Conservation (phyloP, 192 early-diverging fungal genomes). For the Umbelopsis ramanniana region DNA sequence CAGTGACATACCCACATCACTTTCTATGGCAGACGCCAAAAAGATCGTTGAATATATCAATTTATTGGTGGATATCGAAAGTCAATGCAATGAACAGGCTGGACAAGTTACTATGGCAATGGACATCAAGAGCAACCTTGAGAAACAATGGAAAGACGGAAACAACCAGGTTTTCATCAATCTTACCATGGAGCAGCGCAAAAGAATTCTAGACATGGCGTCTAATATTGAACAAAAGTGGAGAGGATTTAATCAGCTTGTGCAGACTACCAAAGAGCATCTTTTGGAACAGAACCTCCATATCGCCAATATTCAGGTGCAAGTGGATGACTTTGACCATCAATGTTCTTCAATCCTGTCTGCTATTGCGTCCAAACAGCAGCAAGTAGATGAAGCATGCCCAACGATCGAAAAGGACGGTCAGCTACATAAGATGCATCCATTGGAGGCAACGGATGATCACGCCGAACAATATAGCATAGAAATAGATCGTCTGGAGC, state of each 20-base stretch:
- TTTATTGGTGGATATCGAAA: slow-evolving; percentile 33
- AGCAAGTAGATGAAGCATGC: background rate
- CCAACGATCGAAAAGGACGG: background rate
- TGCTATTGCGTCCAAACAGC: background rate
- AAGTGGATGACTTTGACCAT: slow-evolving; percentile 17
- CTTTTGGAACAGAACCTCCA: slow-evolving; percentile 21
- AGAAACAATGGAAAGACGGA: slow-evolving; percentile 33
- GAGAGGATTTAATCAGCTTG: slow-evolving; percentile 25
- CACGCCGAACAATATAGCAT: slow-evolving; percentile 4
- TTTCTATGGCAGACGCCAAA: slow-evolving; percentile 23
- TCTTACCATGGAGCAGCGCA: slow-evolving; percentile 35
- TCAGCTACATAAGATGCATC: slow-evolving; percentile 11
- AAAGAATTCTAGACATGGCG: slow-evolving; percentile 26
- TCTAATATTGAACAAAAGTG: slow-evolving; percentile 32
- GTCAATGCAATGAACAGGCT: slow-evolving; percentile 20
- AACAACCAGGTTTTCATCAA: slow-evolving; percentile 18
- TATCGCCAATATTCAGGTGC: slow-evolving; percentile 21
- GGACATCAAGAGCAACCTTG: slow-evolving; percentile 28
- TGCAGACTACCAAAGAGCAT: slow-evolving; percentile 35
- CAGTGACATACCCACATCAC: slow-evolving; percentile 30
- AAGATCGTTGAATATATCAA: slow-evolving; percentile 27
- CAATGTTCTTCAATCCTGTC: background rate
- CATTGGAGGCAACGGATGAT: slow-evolving; percentile 15
- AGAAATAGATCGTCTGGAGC: background rate
- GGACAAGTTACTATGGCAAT: slow-evolving; percentile 7